These are phyloP conservation scores for Pythium scleroteichum DNA, from an alignment of 352 stramenopile genomes.

Conservation along the genomic window DNA sequence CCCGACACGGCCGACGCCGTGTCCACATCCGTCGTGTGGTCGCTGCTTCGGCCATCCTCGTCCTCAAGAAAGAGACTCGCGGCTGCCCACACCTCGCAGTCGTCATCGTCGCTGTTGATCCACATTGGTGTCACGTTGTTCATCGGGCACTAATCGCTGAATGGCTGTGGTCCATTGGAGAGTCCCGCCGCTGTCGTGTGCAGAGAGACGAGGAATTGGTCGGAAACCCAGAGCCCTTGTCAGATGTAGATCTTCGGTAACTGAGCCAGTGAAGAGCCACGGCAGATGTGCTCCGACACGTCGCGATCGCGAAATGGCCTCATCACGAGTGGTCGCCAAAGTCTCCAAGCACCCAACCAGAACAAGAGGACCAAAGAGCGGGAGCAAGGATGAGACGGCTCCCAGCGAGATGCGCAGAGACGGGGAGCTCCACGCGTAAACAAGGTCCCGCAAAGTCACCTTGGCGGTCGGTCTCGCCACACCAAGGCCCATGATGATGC, in stretches of 20 bases:
- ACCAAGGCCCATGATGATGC: neutral
- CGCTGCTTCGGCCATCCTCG: neutral
- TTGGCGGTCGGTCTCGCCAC: neutral
- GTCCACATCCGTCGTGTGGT: slow-evolving; percentile 7
- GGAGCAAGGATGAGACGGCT: neutral
- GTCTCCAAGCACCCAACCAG: neutral
- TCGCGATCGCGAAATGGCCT: neutral
- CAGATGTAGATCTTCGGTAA: too few species aligned
- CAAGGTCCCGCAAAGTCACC: neutral
- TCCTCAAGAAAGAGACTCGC: slow-evolving; percentile 13
- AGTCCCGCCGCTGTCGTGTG: too few species aligned
- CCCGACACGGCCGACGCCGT: neutral
- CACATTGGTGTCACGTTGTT: slow-evolving; percentile 1
- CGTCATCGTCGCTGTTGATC: slow-evolving; percentile 1
- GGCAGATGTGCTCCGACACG: too few species aligned
- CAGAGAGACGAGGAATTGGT: too few species aligned
- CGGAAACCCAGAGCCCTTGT: too few species aligned
- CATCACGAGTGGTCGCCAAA: neutral
- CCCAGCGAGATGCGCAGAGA: neutral
- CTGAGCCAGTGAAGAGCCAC: too few species aligned
- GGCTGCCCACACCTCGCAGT: slow-evolving; percentile 4
- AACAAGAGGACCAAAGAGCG: neutral
- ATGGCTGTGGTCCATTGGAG: slow-evolving; percentile 6
- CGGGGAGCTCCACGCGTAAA: neutral
- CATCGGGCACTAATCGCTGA: slow-evolving; percentile 5